Conservation (phyloP, 495 filamentous ascomycete species). For the Mycothermus thermophilus region DNA sequence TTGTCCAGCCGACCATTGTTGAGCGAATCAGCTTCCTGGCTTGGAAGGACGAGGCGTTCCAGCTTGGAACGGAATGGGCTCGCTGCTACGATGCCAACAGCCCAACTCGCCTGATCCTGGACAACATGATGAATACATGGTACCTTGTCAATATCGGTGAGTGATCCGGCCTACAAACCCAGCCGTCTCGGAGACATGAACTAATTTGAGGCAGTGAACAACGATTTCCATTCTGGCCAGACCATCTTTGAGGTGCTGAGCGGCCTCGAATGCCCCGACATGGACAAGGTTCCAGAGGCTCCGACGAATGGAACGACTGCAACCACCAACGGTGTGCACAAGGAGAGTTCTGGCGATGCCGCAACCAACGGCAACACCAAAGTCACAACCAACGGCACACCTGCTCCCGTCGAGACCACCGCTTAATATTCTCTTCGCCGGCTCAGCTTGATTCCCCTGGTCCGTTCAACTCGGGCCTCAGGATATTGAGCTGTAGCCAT, state of each 20-base stretch:
- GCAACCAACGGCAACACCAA: too few relatives aligned
- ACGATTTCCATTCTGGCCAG: slow-evolving; percentile 74
- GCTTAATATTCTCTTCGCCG: slow-evolving; percentile 10
- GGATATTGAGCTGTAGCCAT: too few relatives aligned
- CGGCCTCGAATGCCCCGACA: slow-evolving; percentile 53
- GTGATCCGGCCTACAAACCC: slow-evolving; percentile 7
- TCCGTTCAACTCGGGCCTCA: too few relatives aligned
- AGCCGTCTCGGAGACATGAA: slow-evolving; percentile 2
- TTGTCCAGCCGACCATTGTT: slow-evolving; percentile 98
- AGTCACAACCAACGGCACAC: too few relatives aligned
- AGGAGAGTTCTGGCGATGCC: too few relatives aligned
- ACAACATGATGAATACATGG: slow-evolving; percentile 76
- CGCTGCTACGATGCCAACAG: slow-evolving; percentile 68
- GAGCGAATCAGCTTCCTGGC: slow-evolving; percentile 96
- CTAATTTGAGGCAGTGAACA: slow-evolving; percentile 58
- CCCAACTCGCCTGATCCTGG: slow-evolving; percentile 71
- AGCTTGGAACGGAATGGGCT: slow-evolving; percentile 85
- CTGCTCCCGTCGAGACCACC: slow-evolving; percentile 15
- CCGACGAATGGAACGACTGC: slow-evolving; percentile 10
- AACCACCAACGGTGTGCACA: slow-evolving; percentile 2
- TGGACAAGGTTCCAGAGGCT: slow-evolving; percentile 32
- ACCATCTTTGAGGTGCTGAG: slow-evolving; percentile 77
- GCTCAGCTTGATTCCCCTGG: not conserved
- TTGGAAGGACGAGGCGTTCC: slow-evolving; percentile 97
- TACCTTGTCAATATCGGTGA: slow-evolving; percentile 90